These are phyloP conservation scores for Botrytis porri DNA, from an alignment of 2,329 filamentous ascomycete genomes.

Conservation along the genomic window DNA sequence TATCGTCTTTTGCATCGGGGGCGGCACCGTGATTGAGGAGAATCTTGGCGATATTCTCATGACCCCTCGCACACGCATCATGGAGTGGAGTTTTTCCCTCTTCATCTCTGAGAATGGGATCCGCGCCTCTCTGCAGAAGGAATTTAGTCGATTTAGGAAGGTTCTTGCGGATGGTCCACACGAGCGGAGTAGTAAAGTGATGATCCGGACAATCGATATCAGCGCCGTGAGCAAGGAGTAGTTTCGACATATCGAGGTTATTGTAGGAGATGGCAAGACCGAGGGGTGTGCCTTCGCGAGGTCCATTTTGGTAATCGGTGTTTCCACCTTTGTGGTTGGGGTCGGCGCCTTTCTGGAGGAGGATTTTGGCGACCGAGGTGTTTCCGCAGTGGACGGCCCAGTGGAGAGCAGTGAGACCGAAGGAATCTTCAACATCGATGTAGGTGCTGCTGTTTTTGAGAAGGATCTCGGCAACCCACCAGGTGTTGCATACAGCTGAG, in stretches of 20 bases:
- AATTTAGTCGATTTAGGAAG: constrained; percentile 14
- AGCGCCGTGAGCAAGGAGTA: constrained; percentile 9
- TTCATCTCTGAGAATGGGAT: constrained; percentile 14
- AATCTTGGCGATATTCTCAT: constrained; percentile 14
- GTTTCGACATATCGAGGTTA: constrained; percentile 17
- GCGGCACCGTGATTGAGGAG: constrained; percentile 7
- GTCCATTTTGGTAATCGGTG: constrained; percentile 13
- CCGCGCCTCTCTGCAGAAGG: constrained; percentile 25
- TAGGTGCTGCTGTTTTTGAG: constrained; percentile 16
- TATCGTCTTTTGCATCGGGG: constrained; percentile 14
- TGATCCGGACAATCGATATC: constrained; percentile 19
- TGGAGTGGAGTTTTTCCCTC: constrained; percentile 18
- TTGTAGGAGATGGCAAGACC: constrained; percentile 19
- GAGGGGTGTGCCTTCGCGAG: constrained; percentile 12
- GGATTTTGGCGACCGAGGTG: constrained; percentile 5
- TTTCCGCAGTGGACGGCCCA: constrained; percentile 20
- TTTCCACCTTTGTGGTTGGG: constrained; percentile 16
- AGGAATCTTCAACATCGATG: constrained; percentile 18
- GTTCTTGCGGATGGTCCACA: constrained; percentile 17
- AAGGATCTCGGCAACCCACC: constrained; percentile 18
- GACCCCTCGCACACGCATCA: constrained; percentile 14
- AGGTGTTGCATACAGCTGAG: constrained; percentile 16
- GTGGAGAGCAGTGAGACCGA: constrained; percentile 17
- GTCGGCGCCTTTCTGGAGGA: constrained; percentile 15
- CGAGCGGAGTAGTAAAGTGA: constrained; percentile 13